Percentiles rank a stretch among this genome's conserved stretches.
Conservation (phyloP, 768 basidiomycete genomes). For the Postia placenta region DNA sequence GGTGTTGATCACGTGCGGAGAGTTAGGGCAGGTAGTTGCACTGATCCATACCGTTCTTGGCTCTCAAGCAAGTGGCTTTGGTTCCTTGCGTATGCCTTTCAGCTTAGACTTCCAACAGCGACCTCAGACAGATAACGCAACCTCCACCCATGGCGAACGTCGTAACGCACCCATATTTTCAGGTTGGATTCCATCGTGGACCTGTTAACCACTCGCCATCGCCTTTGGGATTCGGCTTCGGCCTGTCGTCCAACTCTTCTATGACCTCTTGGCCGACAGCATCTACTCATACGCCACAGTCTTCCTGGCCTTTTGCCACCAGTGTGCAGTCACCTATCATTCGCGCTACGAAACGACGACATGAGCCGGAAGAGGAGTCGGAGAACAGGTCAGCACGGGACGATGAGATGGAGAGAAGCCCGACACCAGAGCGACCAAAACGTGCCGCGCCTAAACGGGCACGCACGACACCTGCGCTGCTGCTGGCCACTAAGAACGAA, state of each 20-base stretch:
- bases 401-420: slow-evolving; percentile 79
- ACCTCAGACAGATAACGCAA: slow-evolving; percentile 8
- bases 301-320: slow-evolving; percentile 38
- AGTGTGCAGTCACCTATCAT: slow-evolving; percentile 34
- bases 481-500: slow-evolving; percentile 29
- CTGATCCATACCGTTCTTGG: not conserved
- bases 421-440: slow-evolving; percentile 75
- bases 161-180: slow-evolving; percentile 43
- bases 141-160: slow-evolving; percentile 62
- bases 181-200: slow-evolving; percentile 56
- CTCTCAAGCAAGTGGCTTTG: slow-evolving; percentile 10
- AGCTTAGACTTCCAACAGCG: slow-evolving; percentile 1
- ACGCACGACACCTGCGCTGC: slow-evolving; percentile 34
- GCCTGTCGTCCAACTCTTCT: slow-evolving; percentile 41
- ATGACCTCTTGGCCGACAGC: slow-evolving; percentile 44
- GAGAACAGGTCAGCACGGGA: slow-evolving; percentile 42
- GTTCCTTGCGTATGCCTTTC: slow-evolving; percentile 8
- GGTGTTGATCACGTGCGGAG: slow-evolving; percentile 26
- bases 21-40: slow-evolving; percentile 28
- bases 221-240: slow-evolving; percentile 71
- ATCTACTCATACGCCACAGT: slow-evolving; percentile 31
- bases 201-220: slow-evolving; percentile 56
- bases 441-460: slow-evolving; percentile 65
- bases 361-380: slow-evolving; percentile 64
- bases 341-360: slow-evolving; percentile 55